These are phyloP conservation scores for Exophiala mesophila DNA, from an alignment of 2,329 filamentous ascomycete genomes.

Conservation along the genomic window DNA sequence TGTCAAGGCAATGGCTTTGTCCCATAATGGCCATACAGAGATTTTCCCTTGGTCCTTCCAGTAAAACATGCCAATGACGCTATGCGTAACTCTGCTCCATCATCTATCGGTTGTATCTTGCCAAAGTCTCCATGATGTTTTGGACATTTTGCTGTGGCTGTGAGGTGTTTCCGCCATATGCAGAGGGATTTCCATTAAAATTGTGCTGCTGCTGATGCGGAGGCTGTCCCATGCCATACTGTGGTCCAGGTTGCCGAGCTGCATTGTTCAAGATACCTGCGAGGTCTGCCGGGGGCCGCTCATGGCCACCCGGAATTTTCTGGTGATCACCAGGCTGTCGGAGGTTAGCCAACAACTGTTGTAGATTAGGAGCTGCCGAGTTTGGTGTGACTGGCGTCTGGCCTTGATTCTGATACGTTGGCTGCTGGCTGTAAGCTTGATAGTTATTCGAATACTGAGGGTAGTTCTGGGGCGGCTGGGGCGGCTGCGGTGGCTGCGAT, in stretches of 20 bases:
- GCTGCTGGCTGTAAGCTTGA: conserved; percentile 18
- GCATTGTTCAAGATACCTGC: conserved; percentile 38
- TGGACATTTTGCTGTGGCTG: conserved; percentile 41
- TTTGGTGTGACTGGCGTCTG: conserved; percentile 14
- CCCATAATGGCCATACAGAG: too few relatives aligned
- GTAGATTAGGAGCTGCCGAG: conserved; percentile 20
- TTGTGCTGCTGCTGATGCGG: conserved; percentile 14
- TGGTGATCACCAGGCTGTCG: conserved; percentile 21
- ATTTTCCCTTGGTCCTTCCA: too few relatives aligned
- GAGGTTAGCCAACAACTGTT: conserved; percentile 26
- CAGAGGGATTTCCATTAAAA: conserved; percentile 18
- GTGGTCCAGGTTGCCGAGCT: conserved; percentile 30
- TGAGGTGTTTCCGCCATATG: conserved; percentile 22
- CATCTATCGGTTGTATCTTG: conserved; percentile 46
- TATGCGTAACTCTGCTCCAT: too few relatives aligned
- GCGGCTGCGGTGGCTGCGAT: conserved; percentile 32
- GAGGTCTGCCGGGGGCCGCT: conserved; percentile 35
- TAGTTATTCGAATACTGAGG: conserved; percentile 17
- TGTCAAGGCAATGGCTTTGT: too few relatives aligned
- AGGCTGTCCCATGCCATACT: conserved; percentile 2
- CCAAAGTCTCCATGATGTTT: conserved; percentile 45
- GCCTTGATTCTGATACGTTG: conserved; percentile 13
- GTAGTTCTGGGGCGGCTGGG: conserved; percentile 11
- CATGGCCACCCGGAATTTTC: conserved; percentile 30
- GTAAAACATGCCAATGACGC: too few relatives aligned